Percentiles rank a stretch among this genome's conserved stretches.
Evolutionary conservation across 306 rosid genomes (phyloP).

Genomic region (Prunus mume): DNA sequence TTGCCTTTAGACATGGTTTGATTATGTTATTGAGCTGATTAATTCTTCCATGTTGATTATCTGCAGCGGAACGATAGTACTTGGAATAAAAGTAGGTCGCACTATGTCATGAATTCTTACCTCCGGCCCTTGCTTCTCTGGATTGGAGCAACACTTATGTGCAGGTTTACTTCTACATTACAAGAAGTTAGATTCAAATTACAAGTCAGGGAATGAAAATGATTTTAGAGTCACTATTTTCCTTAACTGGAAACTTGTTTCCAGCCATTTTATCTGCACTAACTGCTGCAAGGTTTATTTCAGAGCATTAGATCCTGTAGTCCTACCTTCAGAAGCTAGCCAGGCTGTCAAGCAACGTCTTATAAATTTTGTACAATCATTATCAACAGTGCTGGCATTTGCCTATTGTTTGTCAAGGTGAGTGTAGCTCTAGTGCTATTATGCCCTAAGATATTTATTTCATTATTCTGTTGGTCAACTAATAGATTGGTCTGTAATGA

Average conservation of each 20-base stretch:
- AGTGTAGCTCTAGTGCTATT: neutral
- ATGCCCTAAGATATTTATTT: neutral
- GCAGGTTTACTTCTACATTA: slow-evolving; percentile 59
- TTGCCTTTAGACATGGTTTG: slow-evolving; percentile 20
- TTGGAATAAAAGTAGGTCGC: slow-evolving; percentile 81
- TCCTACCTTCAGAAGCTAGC: slow-evolving; percentile 71
- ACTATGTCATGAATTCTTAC: slow-evolving; percentile 59
- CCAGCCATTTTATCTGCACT: slow-evolving; percentile 22
- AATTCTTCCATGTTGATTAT: slow-evolving; percentile 19
- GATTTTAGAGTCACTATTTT: slow-evolving; percentile 2
- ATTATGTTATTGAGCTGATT: slow-evolving; percentile 15
- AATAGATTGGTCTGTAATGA: neutral
- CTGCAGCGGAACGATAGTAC: slow-evolving; percentile 72
- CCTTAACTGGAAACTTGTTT: neutral
- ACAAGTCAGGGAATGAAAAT: neutral
- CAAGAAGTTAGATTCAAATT: slow-evolving; percentile 1
- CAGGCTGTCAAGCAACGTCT: slow-evolving; percentile 87
- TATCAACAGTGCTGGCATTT: slow-evolving; percentile 89
- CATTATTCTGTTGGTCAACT: neutral
- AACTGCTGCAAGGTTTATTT: slow-evolving; percentile 28
- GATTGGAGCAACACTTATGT: slow-evolving; percentile 76
- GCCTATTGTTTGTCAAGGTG: slow-evolving; percentile 90
- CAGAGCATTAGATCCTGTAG: slow-evolving; percentile 89
- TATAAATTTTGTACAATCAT: slow-evolving; percentile 67
- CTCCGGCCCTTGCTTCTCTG: slow-evolving; percentile 87